Evolutionary conservation across 2,329 filamentous ascomycete species (phyloP), one percentile per base, ranked within the genome.

Genomic region (Bertia moriformis): DNA sequence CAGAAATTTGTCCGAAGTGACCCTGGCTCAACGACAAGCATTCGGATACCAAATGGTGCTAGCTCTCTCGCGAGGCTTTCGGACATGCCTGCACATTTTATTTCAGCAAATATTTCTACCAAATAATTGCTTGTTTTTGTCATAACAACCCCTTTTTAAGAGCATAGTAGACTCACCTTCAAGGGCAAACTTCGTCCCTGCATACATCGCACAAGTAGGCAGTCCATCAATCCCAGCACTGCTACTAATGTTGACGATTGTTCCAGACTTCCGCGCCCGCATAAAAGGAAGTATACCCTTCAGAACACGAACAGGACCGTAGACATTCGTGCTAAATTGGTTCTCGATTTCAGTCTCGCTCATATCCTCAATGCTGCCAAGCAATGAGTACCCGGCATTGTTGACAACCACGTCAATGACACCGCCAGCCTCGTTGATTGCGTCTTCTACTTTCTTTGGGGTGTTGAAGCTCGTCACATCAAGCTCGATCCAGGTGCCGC

Each of bases 1-100:
- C 44, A 39, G 35, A 54, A 51, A 7, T 47, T 50, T n/a, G 51
- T 53, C 20, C 49, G 45, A 40, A 55, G 48, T 13, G 29, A 29
- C 1, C 51, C 51, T 3, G 50, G 51, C 29, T 53, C 52, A 20
- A 53, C 45, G 19, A 49, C 5, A 3, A 52, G 42, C 0, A 51
- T 42, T 4, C 50, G 48, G 33, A 54, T 51, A n/a, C 42, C 43
- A 32, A 51, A 49, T 3, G 50, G 48, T 14, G 43, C 40, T 5
- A 54, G 37, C 37, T 54, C 51, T 33, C 30, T 32, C 2, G 48
- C 41, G 10, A 54, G 45, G 38, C 42, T 42, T 38, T 52, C 49
- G 10, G 49, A 50, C 33, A 51, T 43, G 10, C 44, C 50, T 52
- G 33, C 37, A 15, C 37, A 15, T 14, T 12, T n/a, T n/a, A n/a